phyloP scores from a whole-genome alignment of 78 protist species.

The Goniomonas avonlea region DNA sequence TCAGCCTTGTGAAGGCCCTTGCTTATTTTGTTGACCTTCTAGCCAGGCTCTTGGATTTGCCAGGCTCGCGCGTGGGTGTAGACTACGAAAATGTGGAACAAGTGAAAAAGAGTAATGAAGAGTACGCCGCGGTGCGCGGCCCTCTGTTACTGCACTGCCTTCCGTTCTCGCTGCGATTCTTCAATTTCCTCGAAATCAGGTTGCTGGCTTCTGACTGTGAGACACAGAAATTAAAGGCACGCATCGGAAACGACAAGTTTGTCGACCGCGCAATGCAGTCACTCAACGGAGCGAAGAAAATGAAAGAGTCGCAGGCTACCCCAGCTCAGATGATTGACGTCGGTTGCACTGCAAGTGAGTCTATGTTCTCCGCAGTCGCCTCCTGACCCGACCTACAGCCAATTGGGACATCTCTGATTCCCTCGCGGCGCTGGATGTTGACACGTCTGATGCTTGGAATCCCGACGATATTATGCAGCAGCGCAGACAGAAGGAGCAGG shows the following conservation, averaged over 20 bases:
- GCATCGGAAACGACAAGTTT: constrained; percentile 5
- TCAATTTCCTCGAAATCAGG: no score
- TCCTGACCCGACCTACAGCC: background rate
- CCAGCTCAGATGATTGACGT: no score
- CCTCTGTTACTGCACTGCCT: background rate
- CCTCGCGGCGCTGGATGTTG: background rate
- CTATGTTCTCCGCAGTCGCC: no score
- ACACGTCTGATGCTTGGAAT: no score
- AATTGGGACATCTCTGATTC: constrained; percentile 19
- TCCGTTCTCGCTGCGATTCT: no score
- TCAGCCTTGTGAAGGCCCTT: background rate
- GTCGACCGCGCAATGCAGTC: constrained; percentile 38
- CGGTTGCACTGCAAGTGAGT: no score
- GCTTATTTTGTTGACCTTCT: background rate
- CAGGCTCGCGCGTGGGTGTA: background rate
- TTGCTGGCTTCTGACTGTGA: background rate
- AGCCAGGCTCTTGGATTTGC: background rate
- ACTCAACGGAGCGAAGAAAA: background rate
- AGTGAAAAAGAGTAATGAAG: background rate
- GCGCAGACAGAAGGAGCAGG: background rate
- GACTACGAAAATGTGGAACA: background rate
- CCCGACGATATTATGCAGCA: background rate
- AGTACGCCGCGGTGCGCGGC: background rate
- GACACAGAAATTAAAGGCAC: background rate
- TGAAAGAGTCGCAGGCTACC: constrained; percentile 20